Evolutionary conservation across 139 green algal genomes (phyloP).

Genomic region (Spirogloea muscicola): DNA sequence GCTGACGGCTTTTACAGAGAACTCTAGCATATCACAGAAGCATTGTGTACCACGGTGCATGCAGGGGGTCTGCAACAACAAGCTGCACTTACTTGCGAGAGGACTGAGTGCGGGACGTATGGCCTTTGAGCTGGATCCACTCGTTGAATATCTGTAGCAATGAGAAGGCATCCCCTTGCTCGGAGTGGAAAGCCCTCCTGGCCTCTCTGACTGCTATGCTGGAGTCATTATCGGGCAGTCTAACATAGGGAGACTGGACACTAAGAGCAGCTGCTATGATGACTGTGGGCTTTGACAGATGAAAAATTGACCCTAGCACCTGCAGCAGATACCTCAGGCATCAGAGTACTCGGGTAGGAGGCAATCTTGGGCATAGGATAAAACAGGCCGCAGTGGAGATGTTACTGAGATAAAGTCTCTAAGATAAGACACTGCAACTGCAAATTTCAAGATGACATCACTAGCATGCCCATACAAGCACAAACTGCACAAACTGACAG

Average conservation of each 20-base stretch:
- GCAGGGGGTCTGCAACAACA: no score
- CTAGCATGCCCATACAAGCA: no score
- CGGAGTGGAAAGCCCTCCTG: not conserved
- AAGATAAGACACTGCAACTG: no score
- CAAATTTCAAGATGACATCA: no score
- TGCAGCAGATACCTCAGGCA: not conserved
- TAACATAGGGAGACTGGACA: slow-evolving; percentile 35
- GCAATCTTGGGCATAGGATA: no score
- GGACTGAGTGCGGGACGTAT: not conserved
- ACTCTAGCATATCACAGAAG: no score
- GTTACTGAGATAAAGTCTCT: no score
- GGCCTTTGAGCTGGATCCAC: slow-evolving; percentile 26
- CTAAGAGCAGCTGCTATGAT: slow-evolving; percentile 30
- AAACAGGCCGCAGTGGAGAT: no score
- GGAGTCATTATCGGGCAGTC: slow-evolving; percentile 12
- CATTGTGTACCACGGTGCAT: no score
- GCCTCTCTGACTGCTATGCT: not conserved
- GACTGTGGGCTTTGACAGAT: slow-evolving; percentile 2
- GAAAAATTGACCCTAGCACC: slow-evolving; percentile 40
- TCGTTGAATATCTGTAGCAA: slow-evolving; percentile 13
- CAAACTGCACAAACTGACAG: no score
- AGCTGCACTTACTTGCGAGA: not conserved
- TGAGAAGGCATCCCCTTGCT: slow-evolving; percentile 29
- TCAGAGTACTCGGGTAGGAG: no score
- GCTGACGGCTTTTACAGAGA: no score